Evolutionary conservation across 208 protist genomes (phyloP).

Genomic region (Crithidia thermophila): DNA sequence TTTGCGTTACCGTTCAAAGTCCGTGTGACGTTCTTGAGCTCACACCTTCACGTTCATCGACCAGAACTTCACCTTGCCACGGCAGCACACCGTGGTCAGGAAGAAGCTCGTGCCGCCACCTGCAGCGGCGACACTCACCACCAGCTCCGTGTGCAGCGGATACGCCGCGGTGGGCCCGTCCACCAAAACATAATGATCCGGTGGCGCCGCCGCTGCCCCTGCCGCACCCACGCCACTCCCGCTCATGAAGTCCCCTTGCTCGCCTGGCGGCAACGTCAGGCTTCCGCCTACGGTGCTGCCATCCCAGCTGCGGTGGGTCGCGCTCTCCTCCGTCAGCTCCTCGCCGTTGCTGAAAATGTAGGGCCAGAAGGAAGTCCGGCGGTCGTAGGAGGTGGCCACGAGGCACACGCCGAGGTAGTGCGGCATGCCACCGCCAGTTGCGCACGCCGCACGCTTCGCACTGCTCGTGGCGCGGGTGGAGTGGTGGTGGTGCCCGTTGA

Average conservation of each 20-base stretch:
- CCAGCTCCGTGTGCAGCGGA: constrained; percentile 58
- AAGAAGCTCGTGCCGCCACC: constrained; percentile 80
- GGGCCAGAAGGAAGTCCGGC: constrained; percentile 80
- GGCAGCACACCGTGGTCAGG: constrained; percentile 67
- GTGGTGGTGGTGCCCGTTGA: not conserved
- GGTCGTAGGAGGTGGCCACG: constrained; percentile 74
- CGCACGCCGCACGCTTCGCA: constrained; percentile 1
- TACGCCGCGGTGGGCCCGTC: constrained; percentile 47
- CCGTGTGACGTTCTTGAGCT: too few relatives aligned
- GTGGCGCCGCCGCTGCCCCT: not conserved
- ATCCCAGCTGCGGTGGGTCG: not conserved
- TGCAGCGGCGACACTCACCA: constrained; percentile 40
- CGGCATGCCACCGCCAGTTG: constrained; percentile 44
- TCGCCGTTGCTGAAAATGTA: constrained; percentile 27
- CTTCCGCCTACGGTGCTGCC: not conserved
- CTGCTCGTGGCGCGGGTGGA: not conserved
- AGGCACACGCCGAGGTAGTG: constrained; percentile 50
- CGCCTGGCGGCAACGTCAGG: not conserved
- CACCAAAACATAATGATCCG: constrained; percentile 37
- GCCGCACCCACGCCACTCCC: too few relatives aligned
- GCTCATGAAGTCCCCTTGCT: not conserved
- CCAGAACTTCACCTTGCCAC: constrained; percentile 81
- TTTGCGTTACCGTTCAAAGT: too few relatives aligned
- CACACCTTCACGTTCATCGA: constrained; percentile 36
- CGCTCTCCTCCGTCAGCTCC: constrained; percentile 6